Evolutionary conservation across 202 grass and related monocot species (phyloP).

Genomic region (Miscanthus sacchariflorus): DNA sequence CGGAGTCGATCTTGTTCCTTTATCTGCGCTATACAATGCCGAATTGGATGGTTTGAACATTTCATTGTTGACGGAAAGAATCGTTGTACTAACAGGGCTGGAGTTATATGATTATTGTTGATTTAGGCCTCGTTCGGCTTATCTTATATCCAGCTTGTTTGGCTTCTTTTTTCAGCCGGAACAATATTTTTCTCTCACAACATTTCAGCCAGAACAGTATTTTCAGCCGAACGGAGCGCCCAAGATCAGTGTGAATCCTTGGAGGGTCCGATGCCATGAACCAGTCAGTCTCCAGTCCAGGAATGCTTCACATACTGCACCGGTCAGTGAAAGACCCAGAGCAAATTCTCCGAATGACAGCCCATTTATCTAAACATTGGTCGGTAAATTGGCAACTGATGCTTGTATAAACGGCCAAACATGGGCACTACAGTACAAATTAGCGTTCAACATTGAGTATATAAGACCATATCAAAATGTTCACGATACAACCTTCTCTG

Average conservation of each 20-base stretch:
- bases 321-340: not conserved
- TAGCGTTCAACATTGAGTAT: not conserved
- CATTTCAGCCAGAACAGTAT: no score
- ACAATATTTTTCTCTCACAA: no score
- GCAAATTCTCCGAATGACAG: not conserved
- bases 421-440: not conserved
- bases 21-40: not conserved
- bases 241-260: not conserved
- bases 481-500: not conserved
- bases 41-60: conserved; percentile 20
- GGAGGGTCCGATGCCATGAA: not conserved
- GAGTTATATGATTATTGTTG: not conserved
- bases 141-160: no score
- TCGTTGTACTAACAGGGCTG: not conserved
- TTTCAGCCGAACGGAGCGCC: no score
- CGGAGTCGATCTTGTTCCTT: not conserved
- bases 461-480: not conserved
- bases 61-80: not conserved
- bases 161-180: no score
- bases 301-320: not conserved
- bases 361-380: not conserved
- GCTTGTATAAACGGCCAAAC: not conserved
- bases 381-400: not conserved
- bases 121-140: not conserved
- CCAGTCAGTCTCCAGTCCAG: no score